These are phyloP conservation scores for Anethum foeniculum DNA, from an alignment of 140 eudicot genomes.

Conservation along the genomic window DNA sequence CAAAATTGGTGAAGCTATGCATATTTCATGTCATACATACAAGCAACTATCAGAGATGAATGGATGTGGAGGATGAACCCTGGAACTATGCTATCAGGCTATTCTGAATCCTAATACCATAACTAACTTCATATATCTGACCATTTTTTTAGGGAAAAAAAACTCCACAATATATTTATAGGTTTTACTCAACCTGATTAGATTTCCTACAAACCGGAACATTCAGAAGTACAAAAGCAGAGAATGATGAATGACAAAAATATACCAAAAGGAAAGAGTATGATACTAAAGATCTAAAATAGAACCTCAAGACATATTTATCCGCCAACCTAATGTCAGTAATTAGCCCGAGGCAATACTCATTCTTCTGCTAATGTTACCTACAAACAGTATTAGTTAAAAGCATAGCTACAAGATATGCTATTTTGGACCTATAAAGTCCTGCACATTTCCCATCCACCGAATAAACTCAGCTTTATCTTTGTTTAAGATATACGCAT, in stretches of 20 bases:
- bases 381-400: not conserved
- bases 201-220: not conserved
- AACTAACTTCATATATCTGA: not conserved
- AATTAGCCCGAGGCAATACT: not conserved
- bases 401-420: not conserved
- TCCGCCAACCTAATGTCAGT: not conserved
- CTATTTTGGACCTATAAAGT: slow-evolving; percentile 21
- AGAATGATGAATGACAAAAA: not conserved
- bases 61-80: not conserved
- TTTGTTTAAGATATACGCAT: slow-evolving; percentile 53
- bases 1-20: not conserved
- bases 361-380: not conserved
- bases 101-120: not conserved
- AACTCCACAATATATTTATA: not conserved
- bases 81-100: not conserved
- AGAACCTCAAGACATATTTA: not conserved
- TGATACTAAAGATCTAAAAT: not conserved
- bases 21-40: not conserved
- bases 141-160: not conserved
- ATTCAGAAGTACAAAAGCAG: not conserved
- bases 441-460: slow-evolving; percentile 65
- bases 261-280: not conserved
- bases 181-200: not conserved
- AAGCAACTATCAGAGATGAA: not conserved
- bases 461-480: slow-evolving; percentile 59